phyloP scores from a whole-genome alignment of 2,329 filamentous ascomycete genomes.

The Gaeumannomyces sp. region DNA sequence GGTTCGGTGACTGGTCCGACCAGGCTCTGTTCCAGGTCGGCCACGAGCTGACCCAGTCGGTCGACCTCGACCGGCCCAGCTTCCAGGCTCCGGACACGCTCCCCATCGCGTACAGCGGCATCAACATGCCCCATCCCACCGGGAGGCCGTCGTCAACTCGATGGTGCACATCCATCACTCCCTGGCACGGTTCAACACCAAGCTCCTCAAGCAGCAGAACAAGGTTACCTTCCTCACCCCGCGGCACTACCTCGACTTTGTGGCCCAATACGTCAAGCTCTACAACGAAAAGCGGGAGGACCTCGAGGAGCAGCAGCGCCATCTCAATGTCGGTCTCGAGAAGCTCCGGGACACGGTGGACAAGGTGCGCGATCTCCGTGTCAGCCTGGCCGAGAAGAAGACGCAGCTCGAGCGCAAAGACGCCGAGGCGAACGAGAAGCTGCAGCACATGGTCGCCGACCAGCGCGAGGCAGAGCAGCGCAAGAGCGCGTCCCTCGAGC shows the following conservation, averaged over 20 bases:
- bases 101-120: conserved; percentile 82
- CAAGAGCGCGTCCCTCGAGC: conserved; percentile 80
- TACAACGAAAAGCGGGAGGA: conserved; percentile 99
- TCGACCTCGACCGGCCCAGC: conserved; percentile 84
- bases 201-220: conserved; percentile 85
- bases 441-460: conserved; percentile 94
- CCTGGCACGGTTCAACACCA: conserved; percentile 80
- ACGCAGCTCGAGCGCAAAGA: conserved; percentile 89
- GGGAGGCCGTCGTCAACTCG: conserved; percentile 88
- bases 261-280: conserved; percentile 92
- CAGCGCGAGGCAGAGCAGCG: conserved; percentile 91
- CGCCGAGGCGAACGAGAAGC: conserved; percentile 90
- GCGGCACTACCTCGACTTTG: conserved; percentile 95
- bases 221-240: conserved; percentile 91
- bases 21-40: conserved; percentile 98
- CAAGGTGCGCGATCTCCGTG: conserved; percentile 88
- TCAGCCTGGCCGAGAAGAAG: conserved; percentile 91
- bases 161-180: conserved; percentile 99
- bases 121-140: conserved; percentile 82
- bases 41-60: conserved; percentile 89
- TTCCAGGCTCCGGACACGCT: conserved; percentile 86
- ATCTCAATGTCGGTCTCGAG: conserved; percentile 96
- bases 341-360: conserved; percentile 95
- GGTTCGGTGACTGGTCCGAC: conserved; percentile 99
- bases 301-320: conserved; percentile 94